Conservation (phyloP, 2,329 filamentous ascomycete genomes). For the Ophidiomyces ophidiicola region DNA sequence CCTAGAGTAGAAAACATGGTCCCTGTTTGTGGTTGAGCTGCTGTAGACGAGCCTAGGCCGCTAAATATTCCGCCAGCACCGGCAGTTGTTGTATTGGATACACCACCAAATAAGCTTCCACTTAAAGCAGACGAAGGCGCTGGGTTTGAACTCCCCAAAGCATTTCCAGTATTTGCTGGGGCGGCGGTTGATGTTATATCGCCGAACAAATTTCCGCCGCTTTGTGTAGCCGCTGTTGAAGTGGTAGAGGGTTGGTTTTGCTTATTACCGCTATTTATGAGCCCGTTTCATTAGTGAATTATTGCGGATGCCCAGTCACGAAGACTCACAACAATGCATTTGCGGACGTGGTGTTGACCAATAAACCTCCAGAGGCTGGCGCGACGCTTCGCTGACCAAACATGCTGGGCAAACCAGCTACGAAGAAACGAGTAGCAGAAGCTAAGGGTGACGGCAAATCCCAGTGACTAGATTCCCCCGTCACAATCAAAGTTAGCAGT, state of each 20-base stretch:
- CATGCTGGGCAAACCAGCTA: constrained; percentile 8
- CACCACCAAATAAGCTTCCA: constrained; percentile 12
- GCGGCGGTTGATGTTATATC: constrained; percentile 15
- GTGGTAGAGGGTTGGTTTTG: constrained; percentile 8
- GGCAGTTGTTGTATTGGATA: constrained; percentile 18
- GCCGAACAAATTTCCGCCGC: constrained; percentile 26
- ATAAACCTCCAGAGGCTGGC: constrained; percentile 12
- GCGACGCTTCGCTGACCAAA: constrained; percentile 13
- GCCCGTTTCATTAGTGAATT: too few species aligned
- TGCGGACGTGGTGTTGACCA: constrained; percentile 15
- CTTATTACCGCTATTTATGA: constrained; percentile 7
- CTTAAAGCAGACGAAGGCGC: constrained; percentile 12
- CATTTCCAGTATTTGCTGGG: constrained; percentile 18
- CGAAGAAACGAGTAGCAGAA: background rate
- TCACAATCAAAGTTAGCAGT: too few species aligned
- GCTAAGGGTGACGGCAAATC: too few species aligned
- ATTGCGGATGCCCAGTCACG: too few species aligned
- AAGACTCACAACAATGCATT: constrained; percentile 17
- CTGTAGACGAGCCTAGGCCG: constrained; percentile 15
- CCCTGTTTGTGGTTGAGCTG: constrained; percentile 13
- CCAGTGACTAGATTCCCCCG: too few species aligned
- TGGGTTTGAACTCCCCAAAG: constrained; percentile 23
- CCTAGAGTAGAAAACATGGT: constrained; percentile 14
- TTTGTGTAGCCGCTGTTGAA: constrained; percentile 2
- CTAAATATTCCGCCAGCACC: constrained; percentile 26